Conservation (phyloP, 306 rosid genomes). For the Oemleria cerasiformis region DNA sequence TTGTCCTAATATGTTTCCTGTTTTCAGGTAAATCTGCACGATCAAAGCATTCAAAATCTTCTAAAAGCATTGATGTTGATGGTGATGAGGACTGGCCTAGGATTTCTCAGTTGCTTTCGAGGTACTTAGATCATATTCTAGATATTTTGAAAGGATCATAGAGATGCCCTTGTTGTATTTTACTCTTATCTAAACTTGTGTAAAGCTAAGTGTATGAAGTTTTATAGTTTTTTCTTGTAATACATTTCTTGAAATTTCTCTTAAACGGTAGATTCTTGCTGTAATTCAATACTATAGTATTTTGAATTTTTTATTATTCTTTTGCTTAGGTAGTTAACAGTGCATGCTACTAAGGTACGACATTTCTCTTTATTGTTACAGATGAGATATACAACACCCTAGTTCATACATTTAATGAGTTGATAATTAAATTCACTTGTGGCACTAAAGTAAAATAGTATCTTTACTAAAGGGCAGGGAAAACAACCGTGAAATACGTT, state of each 20-base stretch:
- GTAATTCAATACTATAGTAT: not conserved
- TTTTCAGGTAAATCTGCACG: conserved; percentile 41
- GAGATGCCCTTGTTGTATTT: conserved; percentile 6
- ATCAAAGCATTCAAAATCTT: conserved; percentile 41
- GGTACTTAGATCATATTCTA: conserved; percentile 42
- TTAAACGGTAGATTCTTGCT: not conserved
- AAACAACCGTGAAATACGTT: not conserved
- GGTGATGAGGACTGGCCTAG: conserved; percentile 70
- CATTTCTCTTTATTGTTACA: not conserved
- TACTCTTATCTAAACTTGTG: not conserved
- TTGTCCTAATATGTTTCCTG: conserved; percentile 12
- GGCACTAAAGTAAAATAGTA: not conserved
- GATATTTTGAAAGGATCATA: not conserved
- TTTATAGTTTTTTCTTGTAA: too few relatives aligned
- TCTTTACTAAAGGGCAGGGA: not conserved
- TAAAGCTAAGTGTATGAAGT: not conserved
- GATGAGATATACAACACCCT: not conserved
- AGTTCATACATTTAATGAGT: not conserved
- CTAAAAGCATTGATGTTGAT: conserved; percentile 34
- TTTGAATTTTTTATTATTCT: not conserved
- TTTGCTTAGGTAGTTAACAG: not conserved
- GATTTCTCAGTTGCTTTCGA: conserved; percentile 51
- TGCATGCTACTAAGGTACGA: not conserved
- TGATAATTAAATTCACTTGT: not conserved
- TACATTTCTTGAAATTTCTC: not conserved